phyloP scores from a whole-genome alignment of 441 rosid genomes.

The Theobroma grandiflorum region DNA sequence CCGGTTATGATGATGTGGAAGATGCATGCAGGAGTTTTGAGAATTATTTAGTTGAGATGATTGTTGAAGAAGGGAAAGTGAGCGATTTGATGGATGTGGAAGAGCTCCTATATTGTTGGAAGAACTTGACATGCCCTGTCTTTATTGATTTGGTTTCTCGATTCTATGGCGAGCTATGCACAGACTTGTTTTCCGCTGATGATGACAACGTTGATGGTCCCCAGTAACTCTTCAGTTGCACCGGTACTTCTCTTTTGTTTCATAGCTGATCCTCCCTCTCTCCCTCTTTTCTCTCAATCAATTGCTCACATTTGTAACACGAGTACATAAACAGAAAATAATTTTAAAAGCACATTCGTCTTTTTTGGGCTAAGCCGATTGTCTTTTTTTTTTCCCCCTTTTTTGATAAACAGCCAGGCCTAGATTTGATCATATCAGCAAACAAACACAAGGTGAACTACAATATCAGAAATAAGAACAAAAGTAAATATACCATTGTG shows the following conservation, averaged over 20 bases:
- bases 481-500: neutral
- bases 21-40: conserved; percentile 86
- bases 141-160: conserved; percentile 72
- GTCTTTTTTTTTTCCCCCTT: neutral
- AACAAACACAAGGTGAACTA: neutral
- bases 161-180: conserved; percentile 85
- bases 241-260: neutral
- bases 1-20: conserved; percentile 51
- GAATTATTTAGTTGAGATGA: conserved; percentile 80
- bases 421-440: neutral
- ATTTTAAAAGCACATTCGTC: neutral
- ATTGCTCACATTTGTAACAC: neutral
- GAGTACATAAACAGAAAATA: neutral
- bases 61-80: conserved; percentile 75
- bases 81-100: conserved; percentile 79
- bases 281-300: neutral
- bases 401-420: neutral
- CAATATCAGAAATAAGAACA: neutral
- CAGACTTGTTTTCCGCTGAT: conserved; percentile 53
- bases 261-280: neutral
- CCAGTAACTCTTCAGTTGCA: neutral
- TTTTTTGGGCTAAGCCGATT: neutral
- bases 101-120: conserved; percentile 85
- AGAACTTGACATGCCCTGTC: conserved; percentile 74
- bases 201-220: conserved; percentile 8